Evolutionary conservation across 208 protist species (phyloP).

Genomic region (Trypanosomatidae sp.): DNA sequence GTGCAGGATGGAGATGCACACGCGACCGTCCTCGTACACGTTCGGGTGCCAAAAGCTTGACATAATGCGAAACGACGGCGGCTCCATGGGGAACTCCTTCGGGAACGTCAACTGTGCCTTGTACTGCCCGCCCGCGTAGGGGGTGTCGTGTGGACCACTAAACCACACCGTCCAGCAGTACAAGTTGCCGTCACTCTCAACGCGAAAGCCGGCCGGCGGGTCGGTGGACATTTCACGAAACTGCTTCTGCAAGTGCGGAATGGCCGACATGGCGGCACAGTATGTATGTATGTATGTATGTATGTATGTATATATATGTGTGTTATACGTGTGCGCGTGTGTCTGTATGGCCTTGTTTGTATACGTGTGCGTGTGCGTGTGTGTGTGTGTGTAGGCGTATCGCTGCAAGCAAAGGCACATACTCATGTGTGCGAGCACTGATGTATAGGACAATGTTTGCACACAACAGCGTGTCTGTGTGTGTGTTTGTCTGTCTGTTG

Average conservation of each 20-base stretch:
- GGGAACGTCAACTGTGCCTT: conserved; percentile 88
- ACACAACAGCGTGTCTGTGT: too few species aligned
- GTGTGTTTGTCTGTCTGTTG: too few species aligned
- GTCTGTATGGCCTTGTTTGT: not conserved
- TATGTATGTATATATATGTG: conserved; percentile 1
- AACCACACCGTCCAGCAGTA: conserved; percentile 91
- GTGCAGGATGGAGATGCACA: conserved; percentile 99
- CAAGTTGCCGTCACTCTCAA: conserved; percentile 75
- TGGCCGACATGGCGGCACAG: conserved; percentile 33
- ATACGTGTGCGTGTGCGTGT: too few species aligned
- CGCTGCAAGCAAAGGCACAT: too few species aligned
- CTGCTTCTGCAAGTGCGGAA: conserved; percentile 86
- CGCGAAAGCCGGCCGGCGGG: conserved; percentile 86
- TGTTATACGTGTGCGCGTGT: conserved; percentile 1
- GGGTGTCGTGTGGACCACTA: conserved; percentile 67
- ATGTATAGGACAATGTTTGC: too few species aligned
- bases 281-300: not conserved
- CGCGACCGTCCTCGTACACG: conserved; percentile 89
- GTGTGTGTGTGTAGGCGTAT: too few species aligned
- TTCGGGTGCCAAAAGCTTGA: conserved; percentile 98
- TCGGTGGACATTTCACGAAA: conserved; percentile 76
- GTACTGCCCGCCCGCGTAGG: conserved; percentile 86
- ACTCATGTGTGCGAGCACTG: too few species aligned
- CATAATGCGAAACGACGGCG: conserved; percentile 90
- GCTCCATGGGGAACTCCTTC: conserved; percentile 93